Conservation (phyloP, 2,329 filamentous ascomycete genomes). For the Madurella fahalii region DNA sequence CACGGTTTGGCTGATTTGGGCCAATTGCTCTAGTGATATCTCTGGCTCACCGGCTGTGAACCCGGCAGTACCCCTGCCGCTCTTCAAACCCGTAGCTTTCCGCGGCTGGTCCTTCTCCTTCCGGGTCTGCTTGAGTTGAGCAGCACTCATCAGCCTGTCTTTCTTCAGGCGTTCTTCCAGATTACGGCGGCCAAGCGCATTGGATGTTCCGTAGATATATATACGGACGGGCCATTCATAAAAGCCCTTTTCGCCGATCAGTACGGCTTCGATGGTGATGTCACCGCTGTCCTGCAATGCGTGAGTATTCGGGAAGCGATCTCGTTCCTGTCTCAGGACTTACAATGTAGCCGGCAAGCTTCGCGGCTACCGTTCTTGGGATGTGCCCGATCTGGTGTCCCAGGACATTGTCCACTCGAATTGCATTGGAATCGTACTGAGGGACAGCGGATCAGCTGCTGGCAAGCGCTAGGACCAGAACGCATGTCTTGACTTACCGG, state of each 20-base stretch:
- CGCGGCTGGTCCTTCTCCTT: constrained; percentile 51
- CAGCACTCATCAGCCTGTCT: constrained; percentile 59
- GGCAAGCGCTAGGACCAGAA: neutral
- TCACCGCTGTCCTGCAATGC: constrained; percentile 50
- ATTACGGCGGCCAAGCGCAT: constrained; percentile 46
- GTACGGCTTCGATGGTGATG: constrained; percentile 63
- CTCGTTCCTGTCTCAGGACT: constrained; percentile 17
- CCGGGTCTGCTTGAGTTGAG: constrained; percentile 52
- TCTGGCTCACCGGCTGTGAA: constrained; percentile 34
- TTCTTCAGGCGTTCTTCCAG: constrained; percentile 60
- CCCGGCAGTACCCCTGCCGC: constrained; percentile 37
- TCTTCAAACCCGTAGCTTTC: constrained; percentile 38
- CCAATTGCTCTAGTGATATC: constrained; percentile 58
- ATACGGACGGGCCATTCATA: constrained; percentile 72
- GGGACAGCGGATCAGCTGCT: neutral
- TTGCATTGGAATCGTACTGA: constrained; percentile 68
- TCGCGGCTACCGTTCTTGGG: constrained; percentile 61
- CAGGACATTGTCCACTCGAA: constrained; percentile 73
- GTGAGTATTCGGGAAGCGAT: constrained; percentile 16
- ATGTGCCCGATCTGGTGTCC: constrained; percentile 75
- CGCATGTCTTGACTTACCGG: constrained; percentile 31
- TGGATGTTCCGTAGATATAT: constrained; percentile 63
- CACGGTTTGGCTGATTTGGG: constrained; percentile 62
- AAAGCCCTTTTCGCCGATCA: constrained; percentile 60
- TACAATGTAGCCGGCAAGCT: constrained; percentile 69